Percentiles rank a stretch among this genome's conserved stretches.
phyloP scores from a whole-genome alignment of 2,329 filamentous ascomycete species.

The Penicillium italicum region DNA sequence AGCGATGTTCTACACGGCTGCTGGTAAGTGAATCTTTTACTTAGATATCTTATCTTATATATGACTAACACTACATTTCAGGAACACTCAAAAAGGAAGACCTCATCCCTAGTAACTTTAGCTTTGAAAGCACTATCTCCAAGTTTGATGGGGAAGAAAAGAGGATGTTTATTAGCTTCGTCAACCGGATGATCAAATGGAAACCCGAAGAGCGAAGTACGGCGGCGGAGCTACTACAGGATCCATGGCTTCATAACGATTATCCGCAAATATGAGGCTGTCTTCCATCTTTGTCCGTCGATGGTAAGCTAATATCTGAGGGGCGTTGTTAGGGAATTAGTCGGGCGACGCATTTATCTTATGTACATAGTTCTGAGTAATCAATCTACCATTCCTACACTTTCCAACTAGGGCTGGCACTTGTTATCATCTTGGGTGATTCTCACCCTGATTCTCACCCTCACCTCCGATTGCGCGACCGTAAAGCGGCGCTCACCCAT shows the following conservation, averaged over 20 bases:
- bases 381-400: too few species aligned
- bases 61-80: slow-evolving; percentile 3
- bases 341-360: background rate
- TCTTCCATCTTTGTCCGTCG: background rate
- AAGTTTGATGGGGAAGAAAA: slow-evolving; percentile 29
- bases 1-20: slow-evolving; percentile 13
- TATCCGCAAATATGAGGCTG: slow-evolving; percentile 5
- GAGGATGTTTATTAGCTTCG: slow-evolving; percentile 30
- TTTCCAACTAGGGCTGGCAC: too few species aligned
- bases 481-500: too few species aligned
- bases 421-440: too few species aligned
- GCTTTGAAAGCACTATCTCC: slow-evolving; percentile 14
- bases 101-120: slow-evolving; percentile 7
- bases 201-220: slow-evolving; percentile 32
- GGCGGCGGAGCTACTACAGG: slow-evolving; percentile 30
- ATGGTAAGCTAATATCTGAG: background rate
- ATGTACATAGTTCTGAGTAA: background rate
- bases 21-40: slow-evolving; percentile 2
- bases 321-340: background rate
- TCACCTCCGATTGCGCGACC: too few species aligned
- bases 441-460: too few species aligned
- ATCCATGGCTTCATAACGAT: slow-evolving; percentile 31
- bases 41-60: background rate
- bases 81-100: slow-evolving; percentile 11
- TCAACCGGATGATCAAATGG: slow-evolving; percentile 32